Conservation (phyloP, 805 yeast species). For the Zygosaccharomyces bisporus region DNA sequence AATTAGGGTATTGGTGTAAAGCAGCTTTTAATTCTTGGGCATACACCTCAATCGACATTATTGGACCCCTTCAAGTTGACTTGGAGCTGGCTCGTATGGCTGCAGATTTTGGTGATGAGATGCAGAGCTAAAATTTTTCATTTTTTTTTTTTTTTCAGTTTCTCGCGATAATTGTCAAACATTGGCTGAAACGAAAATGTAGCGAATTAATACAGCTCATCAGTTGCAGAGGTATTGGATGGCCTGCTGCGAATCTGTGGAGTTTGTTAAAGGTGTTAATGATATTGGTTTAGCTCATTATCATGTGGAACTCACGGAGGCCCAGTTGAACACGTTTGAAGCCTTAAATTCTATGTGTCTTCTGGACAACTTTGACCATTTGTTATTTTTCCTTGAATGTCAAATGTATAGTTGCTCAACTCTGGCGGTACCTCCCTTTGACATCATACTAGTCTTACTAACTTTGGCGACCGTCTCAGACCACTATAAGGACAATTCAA, state of each 20-base stretch:
- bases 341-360: slow-evolving; percentile 29
- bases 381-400: slow-evolving; percentile 38
- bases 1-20: slow-evolving; percentile 80
- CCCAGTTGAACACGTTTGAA: slow-evolving; percentile 25
- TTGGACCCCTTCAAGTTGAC: not conserved
- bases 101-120: not conserved
- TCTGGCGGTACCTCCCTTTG: slow-evolving; percentile 34
- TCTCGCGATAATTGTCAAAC: not conserved
- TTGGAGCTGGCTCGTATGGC: not conserved
- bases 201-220: too few relatives aligned
- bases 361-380: slow-evolving; percentile 37
- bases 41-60: slow-evolving; percentile 30
- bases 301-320: slow-evolving; percentile 26
- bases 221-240: not conserved
- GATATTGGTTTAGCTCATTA: slow-evolving; percentile 20
- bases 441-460: slow-evolving; percentile 35
- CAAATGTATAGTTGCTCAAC: slow-evolving; percentile 10
- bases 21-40: slow-evolving; percentile 51
- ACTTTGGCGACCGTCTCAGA: slow-evolving; percentile 38
- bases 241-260: not conserved
- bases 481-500: slow-evolving; percentile 26
- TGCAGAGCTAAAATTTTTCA: slow-evolving; percentile 8
- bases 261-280: slow-evolving; percentile 3
- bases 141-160: slow-evolving; percentile 1
- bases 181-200: not conserved